These are phyloP conservation scores for Eucalyptus curtisii DNA, from an alignment of 345 rosid genomes.

Conservation along the genomic window DNA sequence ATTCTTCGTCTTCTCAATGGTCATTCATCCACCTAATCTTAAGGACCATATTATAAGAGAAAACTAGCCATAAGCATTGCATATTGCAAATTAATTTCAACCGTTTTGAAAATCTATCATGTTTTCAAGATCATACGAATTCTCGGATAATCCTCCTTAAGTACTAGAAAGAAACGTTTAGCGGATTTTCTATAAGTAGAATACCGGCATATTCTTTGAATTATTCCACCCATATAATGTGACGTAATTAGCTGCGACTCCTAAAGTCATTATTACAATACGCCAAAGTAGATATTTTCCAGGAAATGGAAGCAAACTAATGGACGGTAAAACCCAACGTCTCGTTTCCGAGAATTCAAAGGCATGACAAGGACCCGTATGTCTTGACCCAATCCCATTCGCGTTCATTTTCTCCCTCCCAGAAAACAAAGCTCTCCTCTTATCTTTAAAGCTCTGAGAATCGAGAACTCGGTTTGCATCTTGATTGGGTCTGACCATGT, in stretches of 20 bases:
- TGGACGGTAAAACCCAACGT: neutral
- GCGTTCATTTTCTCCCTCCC: neutral
- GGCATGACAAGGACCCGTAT: neutral
- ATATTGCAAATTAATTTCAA: neutral
- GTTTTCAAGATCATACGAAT: neutral
- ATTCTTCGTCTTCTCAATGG: neutral
- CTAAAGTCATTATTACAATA: neutral
- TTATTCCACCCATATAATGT: neutral
- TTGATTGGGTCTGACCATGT: neutral
- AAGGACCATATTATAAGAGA: neutral
- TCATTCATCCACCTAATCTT: neutral
- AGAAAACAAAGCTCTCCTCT: neutral
- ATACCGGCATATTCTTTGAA: neutral
- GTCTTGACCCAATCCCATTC: neutral
- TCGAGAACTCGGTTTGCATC: neutral
- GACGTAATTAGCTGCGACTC: neutral
- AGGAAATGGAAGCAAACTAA: neutral
- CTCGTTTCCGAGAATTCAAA: neutral
- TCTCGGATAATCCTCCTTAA: no score
- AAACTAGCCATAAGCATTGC: neutral
- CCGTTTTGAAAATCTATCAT: neutral
- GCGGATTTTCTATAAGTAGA: neutral
- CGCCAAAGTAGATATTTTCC: neutral
- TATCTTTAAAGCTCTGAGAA: neutral
- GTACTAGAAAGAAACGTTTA: neutral